These are phyloP conservation scores for Pinus taeda DNA, from an alignment of 75 land plant genomes.

Conservation along the genomic window DNA sequence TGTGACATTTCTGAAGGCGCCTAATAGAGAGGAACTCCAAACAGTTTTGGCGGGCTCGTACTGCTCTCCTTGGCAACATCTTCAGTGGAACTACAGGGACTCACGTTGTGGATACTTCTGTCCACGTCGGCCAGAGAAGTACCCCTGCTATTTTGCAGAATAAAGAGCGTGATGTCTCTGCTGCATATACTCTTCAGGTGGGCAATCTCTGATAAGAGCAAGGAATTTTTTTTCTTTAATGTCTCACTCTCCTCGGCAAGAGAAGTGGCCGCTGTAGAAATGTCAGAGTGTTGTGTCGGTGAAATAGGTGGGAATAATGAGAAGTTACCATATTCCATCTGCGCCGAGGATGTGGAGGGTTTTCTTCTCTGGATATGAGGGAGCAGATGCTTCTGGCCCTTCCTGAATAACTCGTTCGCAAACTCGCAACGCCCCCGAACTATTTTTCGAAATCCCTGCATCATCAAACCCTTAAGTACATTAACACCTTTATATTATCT, in stretches of 20 bases:
- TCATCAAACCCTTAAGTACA: neutral
- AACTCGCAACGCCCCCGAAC: constrained; percentile 93
- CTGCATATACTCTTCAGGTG: constrained; percentile 76
- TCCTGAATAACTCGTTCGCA: constrained; percentile 83
- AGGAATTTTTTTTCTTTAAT: constrained; percentile 61
- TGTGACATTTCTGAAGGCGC: too few species aligned
- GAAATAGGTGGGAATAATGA: neutral
- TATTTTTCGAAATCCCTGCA: constrained; percentile 88
- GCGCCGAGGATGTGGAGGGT: too few species aligned
- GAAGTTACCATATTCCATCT: neutral
- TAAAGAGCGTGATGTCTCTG: constrained; percentile 7
- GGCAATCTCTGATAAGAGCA: constrained; percentile 76
- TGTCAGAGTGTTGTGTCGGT: neutral
- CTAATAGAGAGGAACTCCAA: too few species aligned
- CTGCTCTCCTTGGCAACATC: too few species aligned
- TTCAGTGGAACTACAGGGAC: too few species aligned
- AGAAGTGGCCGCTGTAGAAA: constrained; percentile 19
- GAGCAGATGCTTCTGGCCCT: constrained; percentile 74
- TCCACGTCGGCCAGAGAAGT: too few species aligned
- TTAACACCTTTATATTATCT: too few species aligned
- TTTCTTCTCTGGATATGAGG: constrained; percentile 87
- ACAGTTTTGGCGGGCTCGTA: too few species aligned
- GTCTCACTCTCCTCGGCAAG: constrained; percentile 84
- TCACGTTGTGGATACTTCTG: too few species aligned
- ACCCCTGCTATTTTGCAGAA: too few species aligned